Evolutionary conservation across 2,329 filamentous ascomycete genomes (phyloP), one percentile per base, ranked within the genome.

Genomic region (Tolypocladium guangdongense): DNA sequence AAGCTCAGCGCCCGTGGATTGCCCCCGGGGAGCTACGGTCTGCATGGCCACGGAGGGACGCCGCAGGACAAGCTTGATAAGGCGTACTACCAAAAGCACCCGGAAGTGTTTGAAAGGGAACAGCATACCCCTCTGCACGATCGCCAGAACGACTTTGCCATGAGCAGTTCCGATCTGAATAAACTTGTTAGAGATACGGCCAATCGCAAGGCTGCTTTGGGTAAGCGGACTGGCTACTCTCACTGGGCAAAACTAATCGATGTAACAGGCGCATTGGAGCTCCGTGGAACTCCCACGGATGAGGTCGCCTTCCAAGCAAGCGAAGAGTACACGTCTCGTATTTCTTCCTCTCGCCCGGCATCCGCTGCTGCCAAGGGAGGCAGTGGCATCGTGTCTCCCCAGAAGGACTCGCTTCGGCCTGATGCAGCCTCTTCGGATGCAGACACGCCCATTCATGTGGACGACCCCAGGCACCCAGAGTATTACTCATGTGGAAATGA

Each of bases 71-170:
- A 86, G 65, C 88, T 97, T 41, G 90, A 96, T 63, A 88, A 88
- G 72, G 87, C 88, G 30, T 96, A 95, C 80, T 95, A 93, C 65
- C 83, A 90, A 63, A 96, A 93, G 71, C 90, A 96, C 64, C 92
- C 92, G 0, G 88, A 96, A 59, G 76, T 86, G 33, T 77, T 81
- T 53, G 83, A 86, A 66, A 89, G 92, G 69, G 88, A 91, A 65
- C 80, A 83, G 59, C 82, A 75, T 32, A 73, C 72, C 11, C 74
- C 77, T 45, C 71, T 81, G 32, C 72, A 79, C 54, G 79, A 81
- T 52, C 78, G 80, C 54, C 74, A 76, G 57, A 75, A 75, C 57
- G 87, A 93, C 65, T 95, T 87, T 73, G 88, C 90, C 53, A 80
- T 95, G 82, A 93, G 88, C 70, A 91, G 87, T 62, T 88, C 90